Percentiles rank a stretch among this genome's conserved stretches.
Conservation (phyloP, 331 rosid genomes). For the Ulmus americana region DNA sequence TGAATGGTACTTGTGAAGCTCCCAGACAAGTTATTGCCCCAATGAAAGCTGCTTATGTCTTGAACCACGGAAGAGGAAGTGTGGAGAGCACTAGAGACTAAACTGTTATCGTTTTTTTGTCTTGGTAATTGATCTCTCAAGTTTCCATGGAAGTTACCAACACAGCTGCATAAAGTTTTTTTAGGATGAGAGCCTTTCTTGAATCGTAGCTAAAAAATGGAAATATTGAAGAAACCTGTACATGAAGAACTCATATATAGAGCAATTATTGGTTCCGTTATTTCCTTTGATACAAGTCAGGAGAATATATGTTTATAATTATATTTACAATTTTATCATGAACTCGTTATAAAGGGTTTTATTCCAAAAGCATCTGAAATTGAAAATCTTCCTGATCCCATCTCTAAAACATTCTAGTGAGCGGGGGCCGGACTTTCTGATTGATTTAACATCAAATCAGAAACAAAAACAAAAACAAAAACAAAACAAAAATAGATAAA, state of each 20-base stretch:
- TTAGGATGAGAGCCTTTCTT: not conserved
- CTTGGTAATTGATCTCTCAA: not conserved
- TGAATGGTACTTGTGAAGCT: constrained; percentile 15
- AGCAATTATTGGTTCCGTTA: too few species aligned
- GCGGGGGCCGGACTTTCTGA: constrained; percentile 10
- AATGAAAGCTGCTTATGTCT: constrained; percentile 43
- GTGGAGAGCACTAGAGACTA: constrained; percentile 7
- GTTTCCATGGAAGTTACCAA: constrained; percentile 29
- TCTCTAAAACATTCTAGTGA: not conserved
- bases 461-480: not conserved
- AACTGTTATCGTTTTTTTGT: not conserved
- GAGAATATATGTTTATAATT: too few species aligned
- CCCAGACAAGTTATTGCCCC: constrained; percentile 21
- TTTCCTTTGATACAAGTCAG: too few species aligned
- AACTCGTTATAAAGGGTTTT: not conserved
- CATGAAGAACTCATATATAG: too few species aligned
- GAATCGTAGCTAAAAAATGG: too few species aligned
- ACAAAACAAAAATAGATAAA: not conserved
- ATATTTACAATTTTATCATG: too few species aligned
- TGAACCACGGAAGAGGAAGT: constrained; percentile 32
- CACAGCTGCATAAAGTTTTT: constrained; percentile 8
- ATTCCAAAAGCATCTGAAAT: not conserved
- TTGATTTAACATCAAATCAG: constrained; percentile 28
- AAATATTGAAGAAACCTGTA: too few species aligned
- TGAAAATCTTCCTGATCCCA: not conserved